Conservation (phyloP, 2,329 filamentous ascomycete genomes). For the Colletotrichum spinosum region DNA sequence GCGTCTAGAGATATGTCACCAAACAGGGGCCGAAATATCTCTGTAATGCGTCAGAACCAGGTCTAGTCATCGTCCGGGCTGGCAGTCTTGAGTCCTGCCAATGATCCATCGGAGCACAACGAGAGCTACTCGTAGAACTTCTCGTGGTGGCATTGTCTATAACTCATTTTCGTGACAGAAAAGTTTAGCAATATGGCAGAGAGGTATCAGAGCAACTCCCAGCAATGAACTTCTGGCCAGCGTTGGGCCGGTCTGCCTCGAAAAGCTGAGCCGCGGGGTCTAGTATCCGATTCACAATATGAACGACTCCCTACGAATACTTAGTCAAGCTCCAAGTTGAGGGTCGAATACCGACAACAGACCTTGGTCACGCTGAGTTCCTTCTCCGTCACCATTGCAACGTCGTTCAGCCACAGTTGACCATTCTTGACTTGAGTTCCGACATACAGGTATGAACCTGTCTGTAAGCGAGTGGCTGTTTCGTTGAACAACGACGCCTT, state of each 20-base stretch:
- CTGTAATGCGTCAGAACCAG: too few relatives aligned
- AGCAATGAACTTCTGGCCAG: conserved; percentile 41
- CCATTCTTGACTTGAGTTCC: conserved; percentile 39
- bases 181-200: conserved; percentile 41
- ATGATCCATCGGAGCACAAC: too few relatives aligned
- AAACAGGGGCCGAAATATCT: too few relatives aligned
- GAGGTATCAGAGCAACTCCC: conserved; percentile 43
- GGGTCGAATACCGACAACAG: background rate
- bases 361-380: conserved; percentile 23
- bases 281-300: conserved; percentile 42
- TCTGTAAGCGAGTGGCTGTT: conserved; percentile 41
- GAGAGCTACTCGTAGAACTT: too few relatives aligned
- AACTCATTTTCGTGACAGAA: too few relatives aligned
- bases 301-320: conserved; percentile 40
- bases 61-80: too few relatives aligned
- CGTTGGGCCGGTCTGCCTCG: conserved; percentile 40
- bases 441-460: conserved; percentile 42
- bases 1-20: too few relatives aligned
- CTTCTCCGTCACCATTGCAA: conserved; percentile 36
- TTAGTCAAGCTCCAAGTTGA: background rate
- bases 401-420: conserved; percentile 41
- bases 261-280: conserved; percentile 43
- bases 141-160: too few relatives aligned
- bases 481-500: conserved; percentile 39
- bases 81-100: too few relatives aligned